Evolutionary conservation across 129 eudicot species (phyloP).

Genomic region (Gnaphalium uliginosum): DNA sequence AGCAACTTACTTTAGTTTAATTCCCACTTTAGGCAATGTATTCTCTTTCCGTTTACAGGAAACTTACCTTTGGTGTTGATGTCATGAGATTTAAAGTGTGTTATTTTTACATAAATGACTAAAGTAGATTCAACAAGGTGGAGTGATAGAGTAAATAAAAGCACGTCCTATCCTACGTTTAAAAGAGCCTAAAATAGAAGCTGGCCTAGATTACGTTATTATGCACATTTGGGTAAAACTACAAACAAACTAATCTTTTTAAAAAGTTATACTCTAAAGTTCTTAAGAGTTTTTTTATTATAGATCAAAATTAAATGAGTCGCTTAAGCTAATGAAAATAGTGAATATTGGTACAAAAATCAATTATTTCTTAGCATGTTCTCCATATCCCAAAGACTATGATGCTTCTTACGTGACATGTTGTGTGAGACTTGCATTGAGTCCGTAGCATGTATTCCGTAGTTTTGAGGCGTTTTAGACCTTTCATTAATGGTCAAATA

Average conservation of each 20-base stretch:
- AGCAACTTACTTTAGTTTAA: neutral
- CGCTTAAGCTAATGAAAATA: neutral
- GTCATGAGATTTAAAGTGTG: neutral
- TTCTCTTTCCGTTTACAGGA: neutral
- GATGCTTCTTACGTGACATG: neutral
- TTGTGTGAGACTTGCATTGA: neutral
- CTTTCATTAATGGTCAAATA: neutral
- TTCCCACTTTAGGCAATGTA: neutral
- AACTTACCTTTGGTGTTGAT: neutral
- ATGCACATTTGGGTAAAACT: neutral
- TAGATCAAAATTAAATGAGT: neutral
- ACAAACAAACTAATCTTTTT: neutral
- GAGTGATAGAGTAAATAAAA: neutral
- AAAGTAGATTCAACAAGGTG: no score
- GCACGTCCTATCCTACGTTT: neutral
- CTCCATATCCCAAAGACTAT: neutral
- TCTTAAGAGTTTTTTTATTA: neutral
- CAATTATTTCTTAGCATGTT: neutral
- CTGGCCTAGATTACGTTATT: neutral
- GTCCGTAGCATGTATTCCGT: neutral
- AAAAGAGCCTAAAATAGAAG: neutral
- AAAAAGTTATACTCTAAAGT: neutral
- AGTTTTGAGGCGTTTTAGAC: neutral
- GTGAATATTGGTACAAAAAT: neutral
- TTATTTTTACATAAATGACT: neutral